Evolutionary conservation across 768 basidiomycete species (phyloP).

Genomic region (Boletus patriciae): DNA sequence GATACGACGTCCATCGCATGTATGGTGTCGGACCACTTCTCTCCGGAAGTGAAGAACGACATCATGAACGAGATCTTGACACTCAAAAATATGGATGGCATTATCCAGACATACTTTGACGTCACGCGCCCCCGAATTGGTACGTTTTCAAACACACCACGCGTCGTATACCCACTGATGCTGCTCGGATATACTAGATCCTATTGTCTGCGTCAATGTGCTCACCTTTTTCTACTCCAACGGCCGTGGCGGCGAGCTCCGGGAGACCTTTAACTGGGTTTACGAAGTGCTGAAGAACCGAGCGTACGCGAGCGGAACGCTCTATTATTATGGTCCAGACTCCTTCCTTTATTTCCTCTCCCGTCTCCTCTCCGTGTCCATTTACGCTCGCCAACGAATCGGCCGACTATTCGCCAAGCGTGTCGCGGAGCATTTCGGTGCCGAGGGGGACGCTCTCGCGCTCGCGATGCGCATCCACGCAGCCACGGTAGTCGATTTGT

Average conservation of each 20-base stretch:
- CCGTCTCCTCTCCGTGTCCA: slow-evolving; percentile 17
- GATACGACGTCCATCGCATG: slow-evolving; percentile 24
- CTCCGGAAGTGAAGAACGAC: slow-evolving; percentile 16
- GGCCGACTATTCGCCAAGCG: slow-evolving; percentile 17
- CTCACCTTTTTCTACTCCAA: slow-evolving; percentile 25
- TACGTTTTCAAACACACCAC: neutral
- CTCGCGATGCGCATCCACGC: slow-evolving; percentile 22
- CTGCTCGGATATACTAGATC: slow-evolving; percentile 1
- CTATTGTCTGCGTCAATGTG: slow-evolving; percentile 18
- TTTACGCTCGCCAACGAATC: slow-evolving; percentile 15
- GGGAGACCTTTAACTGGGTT: slow-evolving; percentile 24
- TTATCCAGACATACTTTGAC: slow-evolving; percentile 24
- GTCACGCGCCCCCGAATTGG: slow-evolving; percentile 22
- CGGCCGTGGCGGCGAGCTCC: slow-evolving; percentile 16
- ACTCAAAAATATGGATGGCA: slow-evolving; percentile 18
- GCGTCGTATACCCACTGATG: neutral
- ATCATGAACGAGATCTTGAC: slow-evolving; percentile 23
- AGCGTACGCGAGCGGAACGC: slow-evolving; percentile 20
- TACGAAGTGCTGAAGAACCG: slow-evolving; percentile 22
- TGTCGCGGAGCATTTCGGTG: slow-evolving; percentile 15
- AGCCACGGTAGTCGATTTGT: slow-evolving; percentile 8
- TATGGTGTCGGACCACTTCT: slow-evolving; percentile 15
- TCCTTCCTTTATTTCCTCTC: slow-evolving; percentile 25
- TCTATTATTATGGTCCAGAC: slow-evolving; percentile 21
- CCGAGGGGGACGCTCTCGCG: slow-evolving; percentile 19